Conservation (phyloP, 1,284 basidiomycete species). For the Ganoderma leucocontextum region DNA sequence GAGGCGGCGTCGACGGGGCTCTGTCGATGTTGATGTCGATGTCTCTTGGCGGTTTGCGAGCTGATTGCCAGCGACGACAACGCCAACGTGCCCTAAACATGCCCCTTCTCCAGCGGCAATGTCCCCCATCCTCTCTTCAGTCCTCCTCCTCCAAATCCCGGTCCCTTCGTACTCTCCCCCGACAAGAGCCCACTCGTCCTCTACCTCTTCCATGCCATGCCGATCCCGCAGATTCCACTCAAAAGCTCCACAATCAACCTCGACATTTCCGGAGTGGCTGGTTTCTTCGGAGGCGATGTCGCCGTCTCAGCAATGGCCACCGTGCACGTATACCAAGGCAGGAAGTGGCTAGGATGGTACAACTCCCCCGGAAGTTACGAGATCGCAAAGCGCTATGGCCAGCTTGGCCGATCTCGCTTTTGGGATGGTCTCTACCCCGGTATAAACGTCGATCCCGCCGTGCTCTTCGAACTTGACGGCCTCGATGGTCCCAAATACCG, state of each 20-base stretch:
- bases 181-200: background rate
- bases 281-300: conserved; percentile 35
- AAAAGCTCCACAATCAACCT: conserved; percentile 27
- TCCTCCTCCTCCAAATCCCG: background rate
- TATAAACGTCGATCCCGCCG: conserved; percentile 33
- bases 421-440: conserved; percentile 35
- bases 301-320: conserved; percentile 34
- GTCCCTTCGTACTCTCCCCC: background rate
- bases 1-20: background rate
- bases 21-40: background rate
- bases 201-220: conserved; percentile 11
- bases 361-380: conserved; percentile 35
- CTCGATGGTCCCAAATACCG: conserved; percentile 29
- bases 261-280: conserved; percentile 33
- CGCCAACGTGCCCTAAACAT: background rate
- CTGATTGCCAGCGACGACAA: background rate
- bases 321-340: conserved; percentile 32
- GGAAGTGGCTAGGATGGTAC: conserved; percentile 35
- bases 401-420: conserved; percentile 31
- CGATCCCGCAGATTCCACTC: conserved; percentile 24
- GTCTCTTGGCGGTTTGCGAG: background rate
- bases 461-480: conserved; percentile 33
- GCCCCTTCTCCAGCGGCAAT: conserved; percentile 7
- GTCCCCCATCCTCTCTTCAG: background rate
- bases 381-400: conserved; percentile 34